Percentiles rank a stretch among this genome's conserved stretches.
Evolutionary conservation across 345 rosid species (phyloP).

Genomic region (Citrus unshiu): DNA sequence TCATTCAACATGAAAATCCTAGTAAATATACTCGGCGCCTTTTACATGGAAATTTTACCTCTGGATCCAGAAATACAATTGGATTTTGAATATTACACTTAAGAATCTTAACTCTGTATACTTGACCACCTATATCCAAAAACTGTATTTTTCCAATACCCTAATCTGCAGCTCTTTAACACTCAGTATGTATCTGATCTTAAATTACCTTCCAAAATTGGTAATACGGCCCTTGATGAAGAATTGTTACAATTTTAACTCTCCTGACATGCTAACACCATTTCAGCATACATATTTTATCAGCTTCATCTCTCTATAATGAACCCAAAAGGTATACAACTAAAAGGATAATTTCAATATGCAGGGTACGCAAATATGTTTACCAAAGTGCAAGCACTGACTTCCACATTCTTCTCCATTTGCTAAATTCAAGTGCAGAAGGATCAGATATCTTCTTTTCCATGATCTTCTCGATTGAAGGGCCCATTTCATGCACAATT

Average conservation of each 20-base stretch:
- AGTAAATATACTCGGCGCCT: too few relatives aligned
- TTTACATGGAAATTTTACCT: too few relatives aligned
- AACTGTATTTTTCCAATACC: background rate
- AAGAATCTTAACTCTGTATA: background rate
- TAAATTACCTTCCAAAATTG: background rate
- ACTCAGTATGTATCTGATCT: background rate
- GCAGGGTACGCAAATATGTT: background rate
- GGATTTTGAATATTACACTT: background rate
- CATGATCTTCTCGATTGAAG: slow-evolving; percentile 40
- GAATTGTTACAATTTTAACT: slow-evolving; percentile 11
- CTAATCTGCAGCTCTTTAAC: slow-evolving; percentile 10
- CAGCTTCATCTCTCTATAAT: background rate
- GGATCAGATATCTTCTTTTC: slow-evolving; percentile 20
- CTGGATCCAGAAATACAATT: too few relatives aligned
- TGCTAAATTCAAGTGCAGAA: slow-evolving; percentile 10
- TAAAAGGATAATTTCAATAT: background rate
- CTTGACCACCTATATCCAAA: background rate
- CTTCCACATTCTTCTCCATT: slow-evolving; percentile 25
- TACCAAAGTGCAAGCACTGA: slow-evolving; percentile 26
- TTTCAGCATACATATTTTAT: background rate
- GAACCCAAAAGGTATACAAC: background rate
- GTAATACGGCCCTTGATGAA: background rate
- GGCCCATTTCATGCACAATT: slow-evolving; percentile 55
- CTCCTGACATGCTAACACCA: slow-evolving; percentile 10
- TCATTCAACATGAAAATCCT: too few relatives aligned